Evolutionary conservation across 2,329 filamentous ascomycete genomes (phyloP), one percentile per base, ranked within the genome.

Genomic region (Periconia digitata): DNA sequence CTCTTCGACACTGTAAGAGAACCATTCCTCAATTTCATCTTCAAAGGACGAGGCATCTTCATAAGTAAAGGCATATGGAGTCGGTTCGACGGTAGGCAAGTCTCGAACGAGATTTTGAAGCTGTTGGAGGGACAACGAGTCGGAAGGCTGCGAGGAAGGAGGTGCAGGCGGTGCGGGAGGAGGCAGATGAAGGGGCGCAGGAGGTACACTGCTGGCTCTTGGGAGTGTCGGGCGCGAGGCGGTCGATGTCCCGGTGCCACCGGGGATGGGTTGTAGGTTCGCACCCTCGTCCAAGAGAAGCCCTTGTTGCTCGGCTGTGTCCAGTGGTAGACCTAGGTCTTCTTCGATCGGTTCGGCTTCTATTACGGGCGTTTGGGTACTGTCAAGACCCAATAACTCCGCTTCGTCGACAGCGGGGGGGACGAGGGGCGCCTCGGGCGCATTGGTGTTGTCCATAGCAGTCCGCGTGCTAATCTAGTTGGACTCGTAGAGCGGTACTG

Each of bases 21-120:
- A 99, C 94, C 94, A 99, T 74, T 99, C 94, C 67, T 97, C 90
- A 40, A 99, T 79, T 76, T 99, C 94, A 55, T 94, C 90, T 16
- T 89, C 84, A 60, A 95, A 86, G 0, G 70, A 73, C 16, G 77
- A 74, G 7, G 76, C 72, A 62, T 80, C 77, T 40, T 72, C 67
- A 54, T 79, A 79, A 23, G 69, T 83, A 68, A 96, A 99, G 51
- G 94, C 91, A 76, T 99, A 99, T 40, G 77, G 68, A 15, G 70
- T 56, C 54, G 70, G 63, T 50, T 76, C 72, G 16, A 65, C 65
- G 35, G 64, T 71, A 12, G 76, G 76, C 47, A 79, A 69, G 6
- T 72, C 70, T 46, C 62, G 69, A 29, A 76, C 72, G 13, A 79
- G 68, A 32, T 64, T 67, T 56, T 73, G 73, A 40, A 79, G 60